Evolutionary conservation across 2,329 filamentous ascomycete genomes (phyloP).

Genomic region (Rutstroemia sp.): DNA sequence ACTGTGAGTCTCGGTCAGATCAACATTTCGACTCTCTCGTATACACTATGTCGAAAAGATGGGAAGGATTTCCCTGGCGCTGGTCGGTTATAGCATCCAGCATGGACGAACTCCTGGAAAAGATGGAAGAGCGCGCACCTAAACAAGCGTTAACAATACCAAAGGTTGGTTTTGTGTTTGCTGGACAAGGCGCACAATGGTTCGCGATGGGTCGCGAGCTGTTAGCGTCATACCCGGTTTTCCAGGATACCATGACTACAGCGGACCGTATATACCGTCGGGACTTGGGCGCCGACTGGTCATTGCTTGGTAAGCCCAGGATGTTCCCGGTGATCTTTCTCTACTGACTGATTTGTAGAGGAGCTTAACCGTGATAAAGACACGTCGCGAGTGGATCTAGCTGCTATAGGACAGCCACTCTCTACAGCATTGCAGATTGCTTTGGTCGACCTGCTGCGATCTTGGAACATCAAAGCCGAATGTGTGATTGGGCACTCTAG

Average conservation of each 20-base stretch:
- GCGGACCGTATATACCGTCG: conserved; percentile 18
- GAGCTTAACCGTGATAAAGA: conserved; percentile 31
- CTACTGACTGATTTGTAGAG: not conserved
- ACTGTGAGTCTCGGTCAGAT: no score
- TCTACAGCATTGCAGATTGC: conserved; percentile 40
- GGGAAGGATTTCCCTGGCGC: conserved; percentile 14
- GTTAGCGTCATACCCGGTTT: conserved; percentile 25
- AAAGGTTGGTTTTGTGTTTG: conserved; percentile 12
- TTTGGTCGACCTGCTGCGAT: conserved; percentile 35
- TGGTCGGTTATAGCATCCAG: conserved; percentile 15
- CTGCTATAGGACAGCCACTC: conserved; percentile 36
- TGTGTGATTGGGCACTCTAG: conserved; percentile 25
- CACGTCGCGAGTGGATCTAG: conserved; percentile 27
- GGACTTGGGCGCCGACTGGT: conserved; percentile 23
- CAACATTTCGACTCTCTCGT: not conserved
- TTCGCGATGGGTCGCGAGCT: conserved; percentile 17
- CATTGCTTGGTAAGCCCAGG: no score
- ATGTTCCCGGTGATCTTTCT: not conserved
- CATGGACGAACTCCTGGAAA: not conserved
- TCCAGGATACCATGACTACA: conserved; percentile 29
- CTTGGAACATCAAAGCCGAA: conserved; percentile 26
- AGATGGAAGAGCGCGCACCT: not conserved
- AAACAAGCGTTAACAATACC: not conserved
- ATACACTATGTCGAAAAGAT: conserved; percentile 4
- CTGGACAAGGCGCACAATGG: conserved; percentile 19